Conservation (phyloP, 1,284 basidiomycete genomes). For the Pseudozyma tsukubaensis region DNA sequence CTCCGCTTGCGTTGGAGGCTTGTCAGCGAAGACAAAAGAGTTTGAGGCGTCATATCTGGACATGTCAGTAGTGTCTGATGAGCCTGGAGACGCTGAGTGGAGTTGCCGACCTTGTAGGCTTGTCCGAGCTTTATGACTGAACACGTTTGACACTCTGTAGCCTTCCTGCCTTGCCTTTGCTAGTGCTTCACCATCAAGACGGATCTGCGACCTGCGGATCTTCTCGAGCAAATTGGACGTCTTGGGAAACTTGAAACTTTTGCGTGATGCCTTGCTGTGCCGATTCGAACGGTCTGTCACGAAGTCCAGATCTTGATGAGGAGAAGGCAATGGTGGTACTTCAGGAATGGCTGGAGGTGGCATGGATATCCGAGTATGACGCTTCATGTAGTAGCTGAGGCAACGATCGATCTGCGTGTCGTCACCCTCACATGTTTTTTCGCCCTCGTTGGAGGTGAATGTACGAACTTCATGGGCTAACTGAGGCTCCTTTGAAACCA, state of each 20-base stretch:
- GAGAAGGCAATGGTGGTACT: background rate
- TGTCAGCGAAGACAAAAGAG: background rate
- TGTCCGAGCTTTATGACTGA: background rate
- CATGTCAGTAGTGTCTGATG: background rate
- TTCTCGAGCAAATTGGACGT: slow-evolving; percentile 22
- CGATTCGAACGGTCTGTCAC: background rate
- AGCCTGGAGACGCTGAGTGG: background rate
- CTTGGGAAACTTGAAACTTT: slow-evolving; percentile 19
- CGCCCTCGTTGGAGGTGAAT: slow-evolving; percentile 1
- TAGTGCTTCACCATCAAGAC: slow-evolving; percentile 31
- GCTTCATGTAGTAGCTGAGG: slow-evolving; percentile 47
- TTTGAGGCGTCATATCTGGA: slow-evolving; percentile 8
- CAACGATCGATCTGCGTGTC: slow-evolving; percentile 38
- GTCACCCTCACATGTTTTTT: slow-evolving; percentile 15
- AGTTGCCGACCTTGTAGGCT: background rate
- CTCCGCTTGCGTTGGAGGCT: background rate
- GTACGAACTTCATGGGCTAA: background rate
- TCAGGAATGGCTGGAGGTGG: background rate
- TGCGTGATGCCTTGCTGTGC: slow-evolving; percentile 1
- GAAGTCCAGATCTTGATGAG: background rate
- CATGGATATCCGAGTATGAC: slow-evolving; percentile 3
- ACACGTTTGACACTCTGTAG: background rate
- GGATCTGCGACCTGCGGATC: slow-evolving; percentile 32
- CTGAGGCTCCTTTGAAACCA: too few species aligned
- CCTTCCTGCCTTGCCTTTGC: slow-evolving; percentile 12